These are phyloP conservation scores for Pichia paraexigua DNA, from an alignment of 805 yeast genomes.

Conservation along the genomic window DNA sequence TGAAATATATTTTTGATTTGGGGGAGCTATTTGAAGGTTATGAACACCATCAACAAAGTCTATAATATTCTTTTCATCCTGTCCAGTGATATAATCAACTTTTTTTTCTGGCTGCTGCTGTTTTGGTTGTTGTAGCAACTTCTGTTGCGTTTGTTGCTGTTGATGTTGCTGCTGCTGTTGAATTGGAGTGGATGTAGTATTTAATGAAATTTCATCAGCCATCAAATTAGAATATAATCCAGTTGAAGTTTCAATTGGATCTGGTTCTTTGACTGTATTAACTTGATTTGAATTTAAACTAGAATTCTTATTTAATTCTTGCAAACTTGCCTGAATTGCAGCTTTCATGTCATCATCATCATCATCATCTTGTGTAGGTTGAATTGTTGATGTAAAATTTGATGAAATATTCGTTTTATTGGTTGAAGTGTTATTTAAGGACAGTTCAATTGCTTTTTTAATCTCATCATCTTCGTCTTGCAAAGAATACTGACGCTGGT, in stretches of 20 bases:
- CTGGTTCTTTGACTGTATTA: slow-evolving; percentile 3
- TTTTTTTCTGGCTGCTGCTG: not conserved
- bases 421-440: slow-evolving; percentile 49
- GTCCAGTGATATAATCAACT: slow-evolving; percentile 33
- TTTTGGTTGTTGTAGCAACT: not conserved
- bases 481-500: slow-evolving; percentile 18
- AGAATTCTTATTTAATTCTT: slow-evolving; percentile 46
- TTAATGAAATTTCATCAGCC: not conserved
- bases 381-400: not conserved
- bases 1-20: slow-evolving; percentile 26
- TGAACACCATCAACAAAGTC: slow-evolving; percentile 61
- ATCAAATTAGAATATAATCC: slow-evolving; percentile 23
- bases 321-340: slow-evolving; percentile 87
- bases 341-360: slow-evolving; percentile 85
- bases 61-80: slow-evolving; percentile 64
- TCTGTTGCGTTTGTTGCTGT: not conserved
- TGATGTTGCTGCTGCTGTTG: not conserved
- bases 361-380: slow-evolving; percentile 22
- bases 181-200: not conserved
- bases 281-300: not conserved
- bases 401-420: slow-evolving; percentile 3
- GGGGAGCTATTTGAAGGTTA: slow-evolving; percentile 38
- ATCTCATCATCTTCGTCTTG: slow-evolving; percentile 68
- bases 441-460: slow-evolving; percentile 67
- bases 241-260: slow-evolving; percentile 12